Percentiles rank a stretch among this genome's conserved stretches.
These are phyloP conservation scores for Zygosaccharomyces rouxii DNA, from an alignment of 805 yeast species.

Conservation along the genomic window DNA sequence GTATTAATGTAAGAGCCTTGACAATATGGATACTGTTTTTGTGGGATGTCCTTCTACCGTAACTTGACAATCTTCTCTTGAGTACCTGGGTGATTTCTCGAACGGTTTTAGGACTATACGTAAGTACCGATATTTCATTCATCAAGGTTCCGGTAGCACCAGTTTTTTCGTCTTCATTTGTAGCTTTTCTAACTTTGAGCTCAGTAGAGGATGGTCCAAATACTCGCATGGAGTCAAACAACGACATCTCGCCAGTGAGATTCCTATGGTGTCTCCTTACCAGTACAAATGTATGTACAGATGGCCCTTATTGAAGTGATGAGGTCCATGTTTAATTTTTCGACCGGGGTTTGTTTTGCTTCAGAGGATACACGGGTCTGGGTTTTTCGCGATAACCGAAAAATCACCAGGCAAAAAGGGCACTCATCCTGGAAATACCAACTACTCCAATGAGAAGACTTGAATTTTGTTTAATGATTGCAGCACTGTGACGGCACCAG, in stretches of 20 bases:
- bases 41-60: conserved; percentile 23
- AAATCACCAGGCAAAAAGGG: neutral
- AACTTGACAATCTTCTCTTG: conserved; percentile 37
- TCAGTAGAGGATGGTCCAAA: conserved; percentile 36
- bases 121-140: conserved; percentile 46
- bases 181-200: conserved; percentile 42
- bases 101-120: conserved; percentile 40
- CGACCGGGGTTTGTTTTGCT: neutral
- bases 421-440: neutral
- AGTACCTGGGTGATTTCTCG: conserved; percentile 40
- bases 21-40: conserved; percentile 40
- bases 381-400: neutral
- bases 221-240: conserved; percentile 29
- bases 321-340: neutral
- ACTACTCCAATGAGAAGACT: neutral
- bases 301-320: neutral
- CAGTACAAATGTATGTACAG: too few species aligned
- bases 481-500: conserved; percentile 4
- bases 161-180: conserved; percentile 45
- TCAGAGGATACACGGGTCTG: neutral
- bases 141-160: conserved; percentile 57
- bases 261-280: too few species aligned
- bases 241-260: conserved; percentile 18
- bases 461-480: conserved; percentile 3
- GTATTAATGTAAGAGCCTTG: conserved; percentile 50